Evolutionary conservation across 805 yeast species (phyloP), one percentile per base, ranked within the genome.

Genomic region (Kuraishia ogatae): DNA sequence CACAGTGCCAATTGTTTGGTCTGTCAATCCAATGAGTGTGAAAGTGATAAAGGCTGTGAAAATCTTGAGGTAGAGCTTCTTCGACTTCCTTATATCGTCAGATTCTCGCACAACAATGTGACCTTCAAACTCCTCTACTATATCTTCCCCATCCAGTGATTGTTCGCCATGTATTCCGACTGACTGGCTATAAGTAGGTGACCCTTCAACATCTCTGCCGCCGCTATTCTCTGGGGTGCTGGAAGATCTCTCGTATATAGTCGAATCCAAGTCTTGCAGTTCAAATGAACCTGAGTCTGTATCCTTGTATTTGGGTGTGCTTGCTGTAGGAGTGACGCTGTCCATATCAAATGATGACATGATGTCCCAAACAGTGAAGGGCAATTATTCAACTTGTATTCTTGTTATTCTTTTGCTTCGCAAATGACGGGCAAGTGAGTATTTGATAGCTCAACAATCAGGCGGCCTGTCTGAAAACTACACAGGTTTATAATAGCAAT

Each of bases 1-100:
- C 47, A 84, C 62, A 0, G 87, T 76, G 0, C 89, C 89, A 19
- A 82, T 65, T 0, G 85, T 72, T 63, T 84, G 86, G 60, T 85
- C 89, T 5, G 77, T 73, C 28, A 84, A 62, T 0, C 90, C 90
- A 56, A 80, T 66, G 1, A 81, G 61, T 1, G 74, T 62, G 60
- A 82, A 78, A 1, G 73, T 63, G 23, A 67, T 47, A 56, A 70
- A 77, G 1, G 74, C 64, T 0, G 75, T 64, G 0, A 68, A 1
- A 23, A 82, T 68, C 63, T 83, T 86, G 3, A 63, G n/a, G 55
- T 71, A 71, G 13, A 83, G 64, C 39, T 66, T 64, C 2, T 39
- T 28, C 39, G 79, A 75, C 11, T 64, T 50, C 22, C 72, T 66
- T 62, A 77, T 69, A 60, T 78, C 72, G n/a, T 57, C 61, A 2